Evolutionary conservation across 2,329 filamentous ascomycete genomes (phyloP).

Genomic region (Lasiodiplodia gonubiensis): DNA sequence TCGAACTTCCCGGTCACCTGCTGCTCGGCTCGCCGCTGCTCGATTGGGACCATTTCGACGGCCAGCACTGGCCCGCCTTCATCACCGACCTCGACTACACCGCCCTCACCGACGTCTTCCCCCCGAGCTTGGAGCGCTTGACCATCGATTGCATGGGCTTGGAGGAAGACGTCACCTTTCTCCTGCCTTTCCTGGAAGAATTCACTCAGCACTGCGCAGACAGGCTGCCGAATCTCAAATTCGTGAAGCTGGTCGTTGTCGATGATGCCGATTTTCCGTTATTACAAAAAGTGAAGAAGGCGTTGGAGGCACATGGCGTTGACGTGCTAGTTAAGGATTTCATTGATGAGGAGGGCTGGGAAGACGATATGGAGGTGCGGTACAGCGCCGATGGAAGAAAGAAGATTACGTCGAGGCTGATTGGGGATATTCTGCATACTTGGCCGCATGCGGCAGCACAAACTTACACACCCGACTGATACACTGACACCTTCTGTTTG

Average conservation of each 20-base stretch:
- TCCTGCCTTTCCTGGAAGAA: slow-evolving; percentile 4
- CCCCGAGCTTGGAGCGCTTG: neutral
- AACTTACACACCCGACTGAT: too few species aligned
- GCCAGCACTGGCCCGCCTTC: slow-evolving; percentile 15
- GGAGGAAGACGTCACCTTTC: slow-evolving; percentile 12
- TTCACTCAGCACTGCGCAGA: neutral
- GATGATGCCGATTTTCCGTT: slow-evolving; percentile 8
- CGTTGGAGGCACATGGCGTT: neutral
- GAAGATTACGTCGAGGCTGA: slow-evolving; percentile 15
- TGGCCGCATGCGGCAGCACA: neutral
- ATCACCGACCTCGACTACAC: neutral
- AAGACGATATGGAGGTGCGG: slow-evolving; percentile 5
- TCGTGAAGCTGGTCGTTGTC: slow-evolving; percentile 11
- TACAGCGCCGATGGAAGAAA: slow-evolving; percentile 7
- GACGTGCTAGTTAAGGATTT: slow-evolving; percentile 16
- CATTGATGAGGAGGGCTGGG: slow-evolving; percentile 18
- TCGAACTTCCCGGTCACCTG: slow-evolving; percentile 11
- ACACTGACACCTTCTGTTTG: too few species aligned
- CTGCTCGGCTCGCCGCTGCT: slow-evolving; percentile 20
- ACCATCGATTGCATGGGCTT: slow-evolving; percentile 12
- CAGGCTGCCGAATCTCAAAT: neutral
- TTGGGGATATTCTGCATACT: slow-evolving; percentile 5
- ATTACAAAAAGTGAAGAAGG: neutral
- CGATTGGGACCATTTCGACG: slow-evolving; percentile 15
- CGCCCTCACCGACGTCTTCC: slow-evolving; percentile 8